Evolutionary conservation across 352 stramenopile genomes (phyloP), one percentile per base, ranked within the genome.

Genomic region (Phytophthora kernoviae): DNA sequence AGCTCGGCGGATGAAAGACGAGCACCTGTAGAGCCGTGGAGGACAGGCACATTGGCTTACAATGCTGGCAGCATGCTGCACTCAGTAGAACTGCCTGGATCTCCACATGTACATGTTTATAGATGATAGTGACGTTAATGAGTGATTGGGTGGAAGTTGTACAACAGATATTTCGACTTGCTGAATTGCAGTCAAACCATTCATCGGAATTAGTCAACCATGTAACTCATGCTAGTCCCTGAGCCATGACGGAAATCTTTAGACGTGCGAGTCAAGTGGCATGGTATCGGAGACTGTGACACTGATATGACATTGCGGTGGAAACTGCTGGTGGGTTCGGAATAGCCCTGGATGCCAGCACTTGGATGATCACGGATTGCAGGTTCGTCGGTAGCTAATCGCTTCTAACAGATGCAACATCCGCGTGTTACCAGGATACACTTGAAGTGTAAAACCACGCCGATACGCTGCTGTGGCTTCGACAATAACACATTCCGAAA

Each of bases 311-410:
- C 37, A 20, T 3, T 20, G 37, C 6, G 15, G 15, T 21, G 37
- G 37, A 43, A 43, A 21, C 37, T 43, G 37, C 37, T 43, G 37
- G 37, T 43, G 18, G 37, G 37, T 43, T 11, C 33, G 33, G 33
- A 39, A 39, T 8, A 39, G 9, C 2, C 9, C 33, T 17, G 14
- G 4, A 3, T 39, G 33, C 33, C 4, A 39, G 33, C 33, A 12
- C 33, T 39, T 14, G 33, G 33, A 43, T 21, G n/a, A 43, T 11
- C 37, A 21, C 24, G 24, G 24, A 30, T 30, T 7, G 24, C 24
- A 30, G 24, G 24, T 30, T 30, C 24, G 24, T 6, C 24, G 24
- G 24, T 30, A 30, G 24, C 24, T 30, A 30, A 30, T 30, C 24
- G 24, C 6, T 30, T 3, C 24, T 6, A 30, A 7, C 24, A 30